phyloP scores from a whole-genome alignment of 2,329 filamentous ascomycete species.

The Scleromitrula shiraiana region DNA sequence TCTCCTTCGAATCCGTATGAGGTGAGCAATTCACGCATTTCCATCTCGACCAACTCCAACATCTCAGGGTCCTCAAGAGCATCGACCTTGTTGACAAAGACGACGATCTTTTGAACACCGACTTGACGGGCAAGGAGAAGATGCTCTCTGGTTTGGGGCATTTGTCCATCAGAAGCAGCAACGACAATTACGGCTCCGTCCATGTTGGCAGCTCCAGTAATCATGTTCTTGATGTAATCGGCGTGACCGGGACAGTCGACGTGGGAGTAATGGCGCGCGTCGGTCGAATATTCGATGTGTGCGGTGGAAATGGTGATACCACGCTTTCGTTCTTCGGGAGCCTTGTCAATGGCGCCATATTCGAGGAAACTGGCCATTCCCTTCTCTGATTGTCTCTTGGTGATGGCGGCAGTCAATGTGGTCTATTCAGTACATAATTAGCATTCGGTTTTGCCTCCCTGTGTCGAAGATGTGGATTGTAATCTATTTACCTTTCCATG shows the following conservation, averaged over 20 bases:
- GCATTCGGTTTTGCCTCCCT: not conserved
- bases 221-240: slow-evolving; percentile 99
- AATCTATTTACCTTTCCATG: slow-evolving; percentile 78
- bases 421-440: slow-evolving; percentile 50
- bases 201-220: slow-evolving; percentile 99
- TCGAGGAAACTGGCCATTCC: slow-evolving; percentile 91
- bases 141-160: slow-evolving; percentile 99
- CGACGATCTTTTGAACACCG: slow-evolving; percentile 94
- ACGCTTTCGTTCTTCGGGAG: slow-evolving; percentile 98
- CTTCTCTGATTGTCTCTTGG: slow-evolving; percentile 94
- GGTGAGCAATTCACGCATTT: slow-evolving; percentile 94
- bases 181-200: slow-evolving; percentile 98
- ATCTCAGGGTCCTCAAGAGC: slow-evolving; percentile 96
- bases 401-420: slow-evolving; percentile 96
- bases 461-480: not conserved
- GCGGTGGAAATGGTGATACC: slow-evolving; percentile 99
- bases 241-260: slow-evolving; percentile 99
- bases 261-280: slow-evolving; percentile 93
- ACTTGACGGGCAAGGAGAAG: slow-evolving; percentile 96
- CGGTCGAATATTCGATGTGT: slow-evolving; percentile 97
- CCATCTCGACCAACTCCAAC: slow-evolving; percentile 99
- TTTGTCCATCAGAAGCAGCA: slow-evolving; percentile 96
- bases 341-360: slow-evolving; percentile 97
- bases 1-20: slow-evolving; percentile 97
- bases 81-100: slow-evolving; percentile 99